Evolutionary conservation across 78 protist species (phyloP).

Genomic region (Dictyostelium intermedium): DNA sequence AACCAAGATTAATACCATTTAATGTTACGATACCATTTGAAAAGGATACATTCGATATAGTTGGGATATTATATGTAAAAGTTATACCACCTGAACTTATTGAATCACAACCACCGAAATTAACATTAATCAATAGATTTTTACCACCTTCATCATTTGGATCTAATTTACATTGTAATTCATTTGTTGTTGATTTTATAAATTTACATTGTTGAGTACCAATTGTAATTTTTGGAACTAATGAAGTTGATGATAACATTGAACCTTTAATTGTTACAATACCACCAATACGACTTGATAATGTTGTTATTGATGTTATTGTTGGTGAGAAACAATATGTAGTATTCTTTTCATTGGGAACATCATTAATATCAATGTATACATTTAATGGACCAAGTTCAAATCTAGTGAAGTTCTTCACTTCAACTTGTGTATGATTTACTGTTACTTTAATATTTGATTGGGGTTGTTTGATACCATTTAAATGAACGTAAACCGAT

Average conservation of each 20-base stretch:
- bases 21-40: neutral
- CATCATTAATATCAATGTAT: neutral
- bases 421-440: neutral
- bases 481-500: neutral
- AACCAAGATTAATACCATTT: neutral
- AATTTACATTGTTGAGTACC: neutral
- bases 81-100: neutral
- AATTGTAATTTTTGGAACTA: neutral
- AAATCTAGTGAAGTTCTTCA: neutral
- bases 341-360: neutral
- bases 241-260: neutral
- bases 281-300: neutral
- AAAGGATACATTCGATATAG: neutral
- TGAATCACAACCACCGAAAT: neutral
- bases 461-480: neutral
- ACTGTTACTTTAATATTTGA: neutral
- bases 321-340: neutral
- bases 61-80: neutral
- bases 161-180: neutral
- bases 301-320: neutral
- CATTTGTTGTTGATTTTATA: neutral
- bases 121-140: neutral
- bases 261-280: neutral
- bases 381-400: neutral
- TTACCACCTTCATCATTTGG: neutral